Evolutionary conservation across 148 eudicot genomes (phyloP).

Genomic region (Fagopyrum esculentum): DNA sequence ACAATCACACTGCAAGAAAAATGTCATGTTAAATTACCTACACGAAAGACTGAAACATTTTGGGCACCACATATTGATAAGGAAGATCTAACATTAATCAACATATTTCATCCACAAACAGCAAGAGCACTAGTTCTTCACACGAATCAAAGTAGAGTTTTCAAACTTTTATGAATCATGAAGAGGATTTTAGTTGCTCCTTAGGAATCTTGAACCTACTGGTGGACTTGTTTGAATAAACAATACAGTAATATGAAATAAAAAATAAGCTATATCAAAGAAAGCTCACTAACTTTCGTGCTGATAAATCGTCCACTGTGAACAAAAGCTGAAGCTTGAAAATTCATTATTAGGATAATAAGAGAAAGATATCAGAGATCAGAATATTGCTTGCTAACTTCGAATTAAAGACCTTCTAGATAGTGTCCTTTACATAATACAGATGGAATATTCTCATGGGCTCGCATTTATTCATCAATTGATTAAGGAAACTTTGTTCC

Average conservation of each 20-base stretch:
- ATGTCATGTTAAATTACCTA: background rate
- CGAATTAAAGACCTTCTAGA: background rate
- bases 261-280: background rate
- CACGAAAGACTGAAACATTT: background rate
- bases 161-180: no score
- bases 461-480: background rate
- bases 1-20: slow-evolving; percentile 40
- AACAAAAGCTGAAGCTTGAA: background rate
- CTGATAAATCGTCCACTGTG: background rate
- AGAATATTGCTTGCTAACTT: background rate
- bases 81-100: background rate
- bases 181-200: no score
- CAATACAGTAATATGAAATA: no score
- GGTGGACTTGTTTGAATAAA: no score
- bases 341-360: background rate
- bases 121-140: background rate
- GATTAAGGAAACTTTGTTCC: background rate
- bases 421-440: background rate
- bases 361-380: background rate
- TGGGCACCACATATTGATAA: background rate
- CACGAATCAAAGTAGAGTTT: background rate
- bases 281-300: background rate
- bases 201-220: no score
- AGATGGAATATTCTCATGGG: background rate
- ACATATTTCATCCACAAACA: background rate